Base-by-base conservation (phyloP, 768 basidiomycete genomes). In the Russula lepida region DNA sequence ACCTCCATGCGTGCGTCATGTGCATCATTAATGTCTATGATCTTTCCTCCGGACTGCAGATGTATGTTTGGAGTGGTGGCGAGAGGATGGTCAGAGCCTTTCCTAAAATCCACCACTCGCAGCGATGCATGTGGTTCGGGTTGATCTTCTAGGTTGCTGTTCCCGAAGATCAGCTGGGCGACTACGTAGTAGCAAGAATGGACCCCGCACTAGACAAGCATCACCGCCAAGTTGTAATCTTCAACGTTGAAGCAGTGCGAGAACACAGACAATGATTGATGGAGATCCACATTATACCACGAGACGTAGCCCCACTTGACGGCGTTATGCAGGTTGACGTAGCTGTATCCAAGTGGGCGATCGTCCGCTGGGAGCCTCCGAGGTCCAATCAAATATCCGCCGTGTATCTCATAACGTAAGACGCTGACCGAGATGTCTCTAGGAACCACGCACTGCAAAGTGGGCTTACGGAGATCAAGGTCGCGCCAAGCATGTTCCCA, bases 281-380 rank as follows among this genome's bases (percentile, higher is more conserved):
- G 62, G 51, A 63, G 62, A 54, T 63, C 57, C 37, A 63, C 52
- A 39, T 44, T 49, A 6, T 33, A 33, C 62, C 62, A 63, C 11
- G 57, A 48, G 8, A 30, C 52, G 25, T 32, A 21, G 25, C 62
- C 52, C 23, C 37, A 21, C 46, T 48, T 46, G 11, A 58, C 56
- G 27, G n/a, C 28, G 9, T 63, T 57, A 15, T 63, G 46, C 21
- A 63, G 46, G 46, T 54, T 39, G 32, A 58, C 11, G 25, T 53
- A 63, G n/a, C 30, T 54, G n/a, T 63, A 63, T 23, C 62, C 62
- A 56, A 58, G 47, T 6, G 62, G 52, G 30, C 57, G 62, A 63
- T 63, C 62, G 46, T 63, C 57, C 32, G 33, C 37, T 21, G 51
- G 57, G 32, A 58, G 43, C 30, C 56, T 51, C 33, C 62, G 56